Conservation (phyloP, 768 basidiomycete species). For the Lactarius tabidus region DNA sequence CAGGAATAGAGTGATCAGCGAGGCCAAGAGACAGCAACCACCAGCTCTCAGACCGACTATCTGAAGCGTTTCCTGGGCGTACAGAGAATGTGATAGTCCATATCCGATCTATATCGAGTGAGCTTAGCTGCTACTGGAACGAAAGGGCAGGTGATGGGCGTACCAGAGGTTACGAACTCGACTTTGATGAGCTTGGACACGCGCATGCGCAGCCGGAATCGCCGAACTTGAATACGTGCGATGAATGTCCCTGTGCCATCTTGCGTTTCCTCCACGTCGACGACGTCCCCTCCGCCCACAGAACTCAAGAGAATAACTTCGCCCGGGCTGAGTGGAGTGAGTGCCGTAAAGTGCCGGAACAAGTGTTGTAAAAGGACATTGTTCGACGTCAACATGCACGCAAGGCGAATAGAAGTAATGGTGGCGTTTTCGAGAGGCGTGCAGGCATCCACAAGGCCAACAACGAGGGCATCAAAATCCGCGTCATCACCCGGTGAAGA, state of each 20-base stretch:
- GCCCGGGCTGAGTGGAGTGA: slow-evolving; percentile 47
- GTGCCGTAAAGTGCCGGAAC: slow-evolving; percentile 42
- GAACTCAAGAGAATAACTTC: slow-evolving; percentile 44
- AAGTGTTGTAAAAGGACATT: slow-evolving; percentile 58
- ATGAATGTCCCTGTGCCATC: slow-evolving; percentile 44
- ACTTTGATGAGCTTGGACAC: slow-evolving; percentile 50
- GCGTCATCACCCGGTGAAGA: slow-evolving; percentile 10
- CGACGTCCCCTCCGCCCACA: slow-evolving; percentile 44
- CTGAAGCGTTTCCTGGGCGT: slow-evolving; percentile 20
- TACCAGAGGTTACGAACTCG: slow-evolving; percentile 64
- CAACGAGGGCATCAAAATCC: slow-evolving; percentile 36
- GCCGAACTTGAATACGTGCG: slow-evolving; percentile 46
- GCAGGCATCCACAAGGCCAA: slow-evolving; percentile 44
- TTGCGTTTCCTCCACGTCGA: slow-evolving; percentile 46
- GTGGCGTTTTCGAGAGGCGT: slow-evolving; percentile 36
- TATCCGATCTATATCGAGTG: slow-evolving; percentile 43
- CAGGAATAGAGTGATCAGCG: slow-evolving; percentile 54
- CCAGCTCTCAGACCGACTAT: slow-evolving; percentile 4
- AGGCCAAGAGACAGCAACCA: slow-evolving; percentile 49
- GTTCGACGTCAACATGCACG: slow-evolving; percentile 61
- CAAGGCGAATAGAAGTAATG: slow-evolving; percentile 50
- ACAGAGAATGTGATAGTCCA: slow-evolving; percentile 47
- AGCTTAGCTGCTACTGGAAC: not conserved
- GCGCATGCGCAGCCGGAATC: slow-evolving; percentile 68
- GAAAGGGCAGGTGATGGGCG: slow-evolving; percentile 3